These are phyloP conservation scores for Phyllosticta citrichinensis DNA, from an alignment of 2,329 filamentous ascomycete genomes.

Conservation along the genomic window DNA sequence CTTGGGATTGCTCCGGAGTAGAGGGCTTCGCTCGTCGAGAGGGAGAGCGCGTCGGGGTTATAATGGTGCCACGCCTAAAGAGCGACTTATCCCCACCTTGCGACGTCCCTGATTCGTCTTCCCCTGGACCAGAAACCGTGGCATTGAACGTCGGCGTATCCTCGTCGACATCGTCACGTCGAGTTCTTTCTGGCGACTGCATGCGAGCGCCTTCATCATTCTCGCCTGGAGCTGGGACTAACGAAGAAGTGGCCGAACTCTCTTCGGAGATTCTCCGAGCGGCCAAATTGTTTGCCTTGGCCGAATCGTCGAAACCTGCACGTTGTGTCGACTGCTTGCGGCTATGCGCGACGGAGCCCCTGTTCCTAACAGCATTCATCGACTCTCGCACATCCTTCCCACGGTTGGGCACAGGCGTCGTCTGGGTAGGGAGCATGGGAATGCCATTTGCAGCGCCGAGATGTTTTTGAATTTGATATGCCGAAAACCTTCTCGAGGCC, in stretches of 20 bases:
- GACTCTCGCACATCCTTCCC: slow-evolving; percentile 78
- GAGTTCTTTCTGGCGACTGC: slow-evolving; percentile 56
- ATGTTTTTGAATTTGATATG: slow-evolving; percentile 94
- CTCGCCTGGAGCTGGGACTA: slow-evolving; percentile 25
- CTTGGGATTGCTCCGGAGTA: slow-evolving; percentile 30
- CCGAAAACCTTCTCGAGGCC: slow-evolving; percentile 86
- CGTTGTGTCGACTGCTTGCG: slow-evolving; percentile 43
- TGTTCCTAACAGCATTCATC: slow-evolving; percentile 58
- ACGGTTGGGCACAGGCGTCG: slow-evolving; percentile 73
- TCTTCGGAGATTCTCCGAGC: slow-evolving; percentile 54
- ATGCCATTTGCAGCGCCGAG: slow-evolving; percentile 75
- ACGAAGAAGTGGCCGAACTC: slow-evolving; percentile 26
- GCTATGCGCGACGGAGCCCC: slow-evolving; percentile 45
- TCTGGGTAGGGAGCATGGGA: slow-evolving; percentile 73
- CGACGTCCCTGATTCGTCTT: slow-evolving; percentile 18
- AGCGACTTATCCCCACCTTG: slow-evolving; percentile 18
- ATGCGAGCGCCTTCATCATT: slow-evolving; percentile 22
- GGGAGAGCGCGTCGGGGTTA: slow-evolving; percentile 19
- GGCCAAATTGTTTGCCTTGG: slow-evolving; percentile 30
- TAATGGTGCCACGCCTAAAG: slow-evolving; percentile 12
- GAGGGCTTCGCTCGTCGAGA: slow-evolving; percentile 27
- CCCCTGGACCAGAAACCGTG: slow-evolving; percentile 26
- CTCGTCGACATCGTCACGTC: slow-evolving; percentile 12
- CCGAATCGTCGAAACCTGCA: slow-evolving; percentile 46
- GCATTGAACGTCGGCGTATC: slow-evolving; percentile 23